These are phyloP conservation scores for Annulohypoxylon stygium DNA, from an alignment of 495 filamentous ascomycete species.

Conservation along the genomic window DNA sequence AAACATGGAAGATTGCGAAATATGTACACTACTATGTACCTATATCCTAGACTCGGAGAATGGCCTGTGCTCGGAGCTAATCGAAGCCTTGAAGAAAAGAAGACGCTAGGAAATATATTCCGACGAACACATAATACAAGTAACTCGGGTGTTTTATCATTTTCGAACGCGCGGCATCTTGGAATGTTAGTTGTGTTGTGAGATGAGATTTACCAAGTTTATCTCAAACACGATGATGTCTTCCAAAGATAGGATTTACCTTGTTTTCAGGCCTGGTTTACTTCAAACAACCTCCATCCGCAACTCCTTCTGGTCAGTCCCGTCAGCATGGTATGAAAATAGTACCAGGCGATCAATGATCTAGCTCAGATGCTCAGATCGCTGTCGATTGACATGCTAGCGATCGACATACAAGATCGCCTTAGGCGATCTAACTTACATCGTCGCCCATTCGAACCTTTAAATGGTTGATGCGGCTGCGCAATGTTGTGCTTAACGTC, in stretches of 20 bases:
- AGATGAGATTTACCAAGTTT: constrained; percentile 5
- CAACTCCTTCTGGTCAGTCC: constrained; percentile 24
- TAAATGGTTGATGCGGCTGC: constrained; percentile 28
- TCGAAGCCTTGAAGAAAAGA: constrained; percentile 9
- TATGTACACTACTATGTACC: neutral
- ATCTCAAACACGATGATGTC: constrained; percentile 27
- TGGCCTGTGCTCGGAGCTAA: constrained; percentile 27
- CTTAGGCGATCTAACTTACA: constrained; percentile 38
- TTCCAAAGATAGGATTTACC: constrained; percentile 13
- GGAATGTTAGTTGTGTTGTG: neutral
- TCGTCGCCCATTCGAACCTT: constrained; percentile 39
- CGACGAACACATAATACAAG: constrained; percentile 8
- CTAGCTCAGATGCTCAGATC: constrained; percentile 18
- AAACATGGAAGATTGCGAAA: constrained; percentile 40
- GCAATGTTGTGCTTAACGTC: constrained; percentile 24
- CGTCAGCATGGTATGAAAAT: constrained; percentile 29
- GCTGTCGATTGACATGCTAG: constrained; percentile 35
- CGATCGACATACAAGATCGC: constrained; percentile 37
- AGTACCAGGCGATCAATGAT: constrained; percentile 24
- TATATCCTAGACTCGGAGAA: neutral
- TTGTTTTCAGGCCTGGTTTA: neutral
- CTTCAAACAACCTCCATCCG: constrained; percentile 8
- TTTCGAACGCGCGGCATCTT: constrained; percentile 35
- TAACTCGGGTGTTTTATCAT: constrained; percentile 29
- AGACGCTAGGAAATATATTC: constrained; percentile 30